Base-by-base conservation (phyloP, 495 filamentous ascomycete species). In the Penicillium coprophilum region DNA sequence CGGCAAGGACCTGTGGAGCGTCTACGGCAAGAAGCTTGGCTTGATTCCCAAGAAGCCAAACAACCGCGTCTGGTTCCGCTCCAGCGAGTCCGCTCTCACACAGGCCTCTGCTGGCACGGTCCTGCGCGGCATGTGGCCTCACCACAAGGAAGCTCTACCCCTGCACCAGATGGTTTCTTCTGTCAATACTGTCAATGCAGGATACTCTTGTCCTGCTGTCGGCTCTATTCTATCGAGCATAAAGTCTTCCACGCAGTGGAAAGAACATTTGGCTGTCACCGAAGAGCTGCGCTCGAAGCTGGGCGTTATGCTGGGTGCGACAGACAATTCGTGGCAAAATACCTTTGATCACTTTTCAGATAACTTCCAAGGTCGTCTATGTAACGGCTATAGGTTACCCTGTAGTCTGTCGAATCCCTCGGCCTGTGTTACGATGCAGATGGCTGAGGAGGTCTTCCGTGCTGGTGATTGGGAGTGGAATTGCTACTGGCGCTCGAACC, bases 401-500 rank as follows among this genome's bases (percentile, higher is more conserved):
- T 77, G 75, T 58, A 63, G 66, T 34, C 9, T 70, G 1, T 50
- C 64, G 0, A 66, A 76, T 41, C 57, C 60, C 0, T 67, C 64
- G 0, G 51, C 59, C 17, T 77, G 75, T 48, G 75, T 70, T 17
- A 75, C 63, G 0, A 49, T 27, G 28, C 49, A 63, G 5, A 71
- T 74, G 59, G 72, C 69, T 0, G 49, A 76, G 2, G 68, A 73
- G 54, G 72, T 71, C 21, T 77, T 77, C 60, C 73, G 75, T 38
- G 75, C 72, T 15, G 75, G 75, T 12, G 75, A 77, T 44, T 77
- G 75, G 75, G 68, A 73, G 48, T 77, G 73, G 71, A 76, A 77
- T 44, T 77, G 75, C 61, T 77, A 71, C 59, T 77, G 72, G 71
- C 69, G 75, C 12, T 50, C 61, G 13, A 76, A 72, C 41, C 59